Evolutionary conservation across 228 moss, liverwort and hornwort genomes (phyloP), one percentile per base, ranked within the genome.

Genomic region (Sphagnum magellanicum): DNA sequence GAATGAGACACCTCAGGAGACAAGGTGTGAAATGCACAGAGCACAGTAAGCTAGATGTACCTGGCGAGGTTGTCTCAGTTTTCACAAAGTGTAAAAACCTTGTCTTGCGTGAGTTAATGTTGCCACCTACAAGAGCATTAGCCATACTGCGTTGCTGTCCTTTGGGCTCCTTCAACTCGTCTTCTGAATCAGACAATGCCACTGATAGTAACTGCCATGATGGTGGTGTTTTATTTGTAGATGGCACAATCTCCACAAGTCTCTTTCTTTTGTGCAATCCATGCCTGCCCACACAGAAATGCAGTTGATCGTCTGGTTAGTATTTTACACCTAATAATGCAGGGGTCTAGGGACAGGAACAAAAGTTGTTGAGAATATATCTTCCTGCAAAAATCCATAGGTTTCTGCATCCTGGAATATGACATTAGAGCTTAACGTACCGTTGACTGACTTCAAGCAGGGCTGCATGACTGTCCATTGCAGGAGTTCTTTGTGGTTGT

Each of bases 21-120:
- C 32, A 32, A 32, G 32, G 32, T 32, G 32, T 32, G 32, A 32
- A 32, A 32, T 32, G 32, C 32, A 32, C 32, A 32, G 32, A 32
- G 32, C 32, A 32, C 32, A 32, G 32, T 32, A 32, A 55, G 12
- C 55, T 12, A 52, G 60, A 78, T 84, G 76, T 76, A 90, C 98
- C 98, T 86, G 82, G 90, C 64, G 64, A 84, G 61, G 83, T 15
- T 66, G 86, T 87, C 73, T 98, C 98, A 51, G 58, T 74, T 73
- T 86, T 93, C 11, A 73, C 69, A 75, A 94, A 98, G 58, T 82
- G 75, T 64, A 98, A 74, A 66, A 77, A 89, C 57, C 98, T 93
- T 5, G 91, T 98, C 85, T 98, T 98, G 55, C 94, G 90, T 67
- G 91, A 88, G 78, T 98, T 98, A 55, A 98, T 91, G 63, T 91